phyloP scores from a whole-genome alignment of 1,139 yeast species.

The Meyerozyma smithsonii region DNA sequence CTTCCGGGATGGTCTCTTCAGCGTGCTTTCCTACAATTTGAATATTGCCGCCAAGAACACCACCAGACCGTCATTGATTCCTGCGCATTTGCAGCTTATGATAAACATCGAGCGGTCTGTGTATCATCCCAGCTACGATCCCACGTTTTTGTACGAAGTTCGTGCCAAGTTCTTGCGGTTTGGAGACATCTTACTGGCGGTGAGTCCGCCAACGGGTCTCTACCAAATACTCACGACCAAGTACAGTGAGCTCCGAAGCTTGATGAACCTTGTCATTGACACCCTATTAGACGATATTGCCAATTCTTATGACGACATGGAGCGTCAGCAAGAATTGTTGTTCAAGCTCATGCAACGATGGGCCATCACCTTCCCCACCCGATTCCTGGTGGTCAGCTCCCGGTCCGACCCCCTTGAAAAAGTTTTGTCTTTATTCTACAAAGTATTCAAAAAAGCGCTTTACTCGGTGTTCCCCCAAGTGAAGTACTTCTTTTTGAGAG shows the following conservation, averaged over 20 bases:
- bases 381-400: slow-evolving; percentile 19
- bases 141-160: slow-evolving; percentile 29
- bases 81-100: slow-evolving; percentile 34
- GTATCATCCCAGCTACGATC: slow-evolving; percentile 36
- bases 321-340: slow-evolving; percentile 30
- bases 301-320: slow-evolving; percentile 15
- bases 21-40: slow-evolving; percentile 30
- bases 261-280: slow-evolving; percentile 21
- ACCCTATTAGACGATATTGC: slow-evolving; percentile 25
- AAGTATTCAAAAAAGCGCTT: slow-evolving; percentile 30
- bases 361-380: slow-evolving; percentile 35
- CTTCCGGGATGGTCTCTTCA: slow-evolving; percentile 40
- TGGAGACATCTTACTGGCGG: slow-evolving; percentile 11
- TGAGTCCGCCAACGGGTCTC: neutral
- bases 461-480: slow-evolving; percentile 40
- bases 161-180: slow-evolving; percentile 19
- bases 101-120: slow-evolving; percentile 33
- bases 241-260: slow-evolving; percentile 22
- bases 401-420: slow-evolving; percentile 29
- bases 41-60: slow-evolving; percentile 18
- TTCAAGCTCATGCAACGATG: slow-evolving; percentile 36
- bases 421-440: slow-evolving; percentile 30
- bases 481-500: slow-evolving; percentile 36
- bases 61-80: slow-evolving; percentile 19
- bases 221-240: slow-evolving; percentile 8